Base-by-base conservation (phyloP, 2,329 filamentous ascomycete species). In the Exophiala dermatitidis region DNA sequence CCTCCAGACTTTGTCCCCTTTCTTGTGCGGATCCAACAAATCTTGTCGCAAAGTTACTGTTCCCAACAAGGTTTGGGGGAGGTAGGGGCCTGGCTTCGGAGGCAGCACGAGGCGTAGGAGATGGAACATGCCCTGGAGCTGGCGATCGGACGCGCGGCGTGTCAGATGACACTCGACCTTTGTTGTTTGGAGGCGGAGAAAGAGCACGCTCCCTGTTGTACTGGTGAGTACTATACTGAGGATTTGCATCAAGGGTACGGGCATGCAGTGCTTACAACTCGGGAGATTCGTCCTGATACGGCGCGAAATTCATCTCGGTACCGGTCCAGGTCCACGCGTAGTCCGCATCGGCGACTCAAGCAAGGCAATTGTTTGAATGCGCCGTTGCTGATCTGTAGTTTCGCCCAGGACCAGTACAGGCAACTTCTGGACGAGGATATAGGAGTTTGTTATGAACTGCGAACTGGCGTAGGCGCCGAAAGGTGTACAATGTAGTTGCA, bases 231-330 rank as follows among this genome's bases (percentile, higher is more conserved):
- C 42, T 43, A 12, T 26, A 37, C n/a, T 5, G 12, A 19, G 12
- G 8, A 32, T 32, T 4, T 32, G 8, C 5, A 28, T 45, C 3
- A 19, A 45, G 6, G n/a, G 29, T 19, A 19, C 19, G 19, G 19
- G 19, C 19, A 19, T 19, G 19, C 3, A 7, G 30, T 33, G 49
- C 59, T 52, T 52, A 60, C 59, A 60, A 79, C 74, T 97, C 90
- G 6, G 93, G 93, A 10, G 86, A 86, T 46, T 86, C 86, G 70
- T 91, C 91, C 75, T 97, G 93, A 73, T 97, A 98, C 36, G 93
- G 93, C 43, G 93, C 93, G 69, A 97, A 98, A 74, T 96, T 88
- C 87, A 93, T 93, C 52, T 64, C 74, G 19, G 19, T 19, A 19
- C 19, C 19, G 19, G 19, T 19, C 19, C 19, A 19, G 19, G 19